Conservation (phyloP, 2,329 filamentous ascomycete genomes). For the Leptodontidium sp. region DNA sequence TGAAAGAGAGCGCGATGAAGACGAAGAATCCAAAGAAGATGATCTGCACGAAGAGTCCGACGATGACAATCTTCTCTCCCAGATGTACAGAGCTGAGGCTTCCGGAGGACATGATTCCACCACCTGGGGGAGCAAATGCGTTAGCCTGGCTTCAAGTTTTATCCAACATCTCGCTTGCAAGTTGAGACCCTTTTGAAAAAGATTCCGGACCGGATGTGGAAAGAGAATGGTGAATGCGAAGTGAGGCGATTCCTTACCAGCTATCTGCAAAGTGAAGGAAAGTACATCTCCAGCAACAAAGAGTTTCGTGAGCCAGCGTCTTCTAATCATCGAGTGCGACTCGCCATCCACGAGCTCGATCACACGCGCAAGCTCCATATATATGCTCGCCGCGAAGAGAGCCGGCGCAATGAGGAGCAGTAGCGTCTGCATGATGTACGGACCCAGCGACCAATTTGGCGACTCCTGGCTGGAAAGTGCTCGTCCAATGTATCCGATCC, state of each 20-base stretch:
- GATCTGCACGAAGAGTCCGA: constrained; percentile 58
- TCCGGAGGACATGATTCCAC: constrained; percentile 32
- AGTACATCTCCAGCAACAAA: constrained; percentile 56
- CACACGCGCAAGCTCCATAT: constrained; percentile 53
- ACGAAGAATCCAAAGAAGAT: constrained; percentile 53
- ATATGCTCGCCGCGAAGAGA: constrained; percentile 51
- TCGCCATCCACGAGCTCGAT: constrained; percentile 49
- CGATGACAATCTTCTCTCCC: constrained; percentile 55
- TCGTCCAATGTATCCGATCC: constrained; percentile 50
- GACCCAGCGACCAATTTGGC: constrained; percentile 40
- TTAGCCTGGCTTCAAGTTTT: constrained; percentile 3
- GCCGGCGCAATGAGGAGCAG: constrained; percentile 52
- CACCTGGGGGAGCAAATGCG: constrained; percentile 26
- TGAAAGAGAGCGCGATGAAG: constrained; percentile 23
- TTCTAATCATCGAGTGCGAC: constrained; percentile 46
- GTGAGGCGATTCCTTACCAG: background rate
- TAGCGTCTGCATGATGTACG: constrained; percentile 49
- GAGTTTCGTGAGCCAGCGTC: constrained; percentile 51
- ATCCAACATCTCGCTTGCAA: too few species aligned
- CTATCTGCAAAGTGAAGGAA: constrained; percentile 53
- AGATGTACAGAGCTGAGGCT: constrained; percentile 43
- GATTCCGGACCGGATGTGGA: too few species aligned
- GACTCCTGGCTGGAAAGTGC: constrained; percentile 35
- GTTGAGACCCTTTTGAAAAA: too few species aligned
- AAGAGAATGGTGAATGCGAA: background rate